These are phyloP conservation scores for Peniophora sp. DNA, from an alignment of 1,284 basidiomycete species.

Conservation along the genomic window DNA sequence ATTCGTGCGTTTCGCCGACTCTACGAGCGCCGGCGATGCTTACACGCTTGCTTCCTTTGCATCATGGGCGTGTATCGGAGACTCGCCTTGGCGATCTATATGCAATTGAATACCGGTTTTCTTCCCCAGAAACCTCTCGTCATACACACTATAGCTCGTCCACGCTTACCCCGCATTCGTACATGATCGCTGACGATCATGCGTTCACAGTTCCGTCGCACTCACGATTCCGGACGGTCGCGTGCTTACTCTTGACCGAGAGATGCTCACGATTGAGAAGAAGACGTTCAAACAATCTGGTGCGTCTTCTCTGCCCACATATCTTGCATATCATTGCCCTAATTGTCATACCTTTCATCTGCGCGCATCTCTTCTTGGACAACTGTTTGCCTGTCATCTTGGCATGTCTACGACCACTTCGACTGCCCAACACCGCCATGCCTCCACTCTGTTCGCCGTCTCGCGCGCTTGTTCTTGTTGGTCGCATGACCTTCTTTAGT, in stretches of 20 bases:
- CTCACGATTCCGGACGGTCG: slow-evolving; percentile 48
- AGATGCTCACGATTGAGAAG: slow-evolving; percentile 74
- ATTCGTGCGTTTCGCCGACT: too few relatives aligned
- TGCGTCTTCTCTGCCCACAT: slow-evolving; percentile 28
- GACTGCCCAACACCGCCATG: neutral
- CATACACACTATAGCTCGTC: too few relatives aligned
- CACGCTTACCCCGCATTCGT: slow-evolving; percentile 6
- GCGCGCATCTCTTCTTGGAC: slow-evolving; percentile 7
- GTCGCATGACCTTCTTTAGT: slow-evolving; percentile 35
- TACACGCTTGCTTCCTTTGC: too few relatives aligned
- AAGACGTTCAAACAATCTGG: slow-evolving; percentile 89
- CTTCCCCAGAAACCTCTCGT: too few relatives aligned
- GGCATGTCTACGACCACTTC: too few relatives aligned
- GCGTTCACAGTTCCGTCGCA: slow-evolving; percentile 35
- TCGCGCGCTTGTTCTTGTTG: slow-evolving; percentile 1
- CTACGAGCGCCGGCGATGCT: too few relatives aligned
- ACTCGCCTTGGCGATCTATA: too few relatives aligned
- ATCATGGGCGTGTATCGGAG: too few relatives aligned
- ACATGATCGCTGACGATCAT: slow-evolving; percentile 9
- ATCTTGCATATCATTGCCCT: slow-evolving; percentile 6
- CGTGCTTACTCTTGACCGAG: slow-evolving; percentile 67
- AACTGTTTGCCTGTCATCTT: slow-evolving; percentile 11
- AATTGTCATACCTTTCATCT: slow-evolving; percentile 20
- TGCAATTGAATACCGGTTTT: too few relatives aligned
- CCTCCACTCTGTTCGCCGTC: neutral